Conservation (phyloP, 371 early-diverging fungal species). For the Dentiscutata heterogama region DNA sequence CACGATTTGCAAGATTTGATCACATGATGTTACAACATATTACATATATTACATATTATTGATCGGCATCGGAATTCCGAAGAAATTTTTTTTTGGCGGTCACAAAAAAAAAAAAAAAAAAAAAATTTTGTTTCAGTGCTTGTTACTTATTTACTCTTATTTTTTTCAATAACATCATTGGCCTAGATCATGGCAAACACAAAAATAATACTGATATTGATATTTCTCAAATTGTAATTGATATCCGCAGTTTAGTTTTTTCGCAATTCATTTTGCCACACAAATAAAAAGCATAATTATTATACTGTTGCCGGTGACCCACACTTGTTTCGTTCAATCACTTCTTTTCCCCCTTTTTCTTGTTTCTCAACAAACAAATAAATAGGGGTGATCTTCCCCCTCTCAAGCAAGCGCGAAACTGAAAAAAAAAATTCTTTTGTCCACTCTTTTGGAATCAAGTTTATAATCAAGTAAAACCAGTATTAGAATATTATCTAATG, state of each 20-base stretch:
- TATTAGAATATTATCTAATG: slow-evolving; percentile 1
- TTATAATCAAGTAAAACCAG: background rate
- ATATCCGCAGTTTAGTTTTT: background rate
- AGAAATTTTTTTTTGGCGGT: no score
- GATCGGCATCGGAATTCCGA: no score
- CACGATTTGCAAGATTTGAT: background rate
- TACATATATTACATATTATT: no score
- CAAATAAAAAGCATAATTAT: slow-evolving; percentile 12
- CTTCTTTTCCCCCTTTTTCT: slow-evolving; percentile 13
- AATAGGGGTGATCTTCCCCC: slow-evolving; percentile 20
- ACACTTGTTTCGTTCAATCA: slow-evolving; percentile 13
- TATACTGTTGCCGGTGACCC: background rate
- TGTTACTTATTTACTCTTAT: background rate
- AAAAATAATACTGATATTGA: background rate
- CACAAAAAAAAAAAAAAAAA: no score
- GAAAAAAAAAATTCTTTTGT: slow-evolving; percentile 6
- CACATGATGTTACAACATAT: background rate
- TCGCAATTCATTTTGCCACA: background rate
- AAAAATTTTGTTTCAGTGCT: no score
- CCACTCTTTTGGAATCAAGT: background rate
- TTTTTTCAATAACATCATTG: background rate
- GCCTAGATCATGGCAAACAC: background rate
- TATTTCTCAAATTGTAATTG: background rate
- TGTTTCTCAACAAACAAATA: slow-evolving; percentile 37
- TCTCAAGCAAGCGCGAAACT: background rate